Evolutionary conservation across 305 asterid species (phyloP).

Genomic region (Nicotiana rustica): DNA sequence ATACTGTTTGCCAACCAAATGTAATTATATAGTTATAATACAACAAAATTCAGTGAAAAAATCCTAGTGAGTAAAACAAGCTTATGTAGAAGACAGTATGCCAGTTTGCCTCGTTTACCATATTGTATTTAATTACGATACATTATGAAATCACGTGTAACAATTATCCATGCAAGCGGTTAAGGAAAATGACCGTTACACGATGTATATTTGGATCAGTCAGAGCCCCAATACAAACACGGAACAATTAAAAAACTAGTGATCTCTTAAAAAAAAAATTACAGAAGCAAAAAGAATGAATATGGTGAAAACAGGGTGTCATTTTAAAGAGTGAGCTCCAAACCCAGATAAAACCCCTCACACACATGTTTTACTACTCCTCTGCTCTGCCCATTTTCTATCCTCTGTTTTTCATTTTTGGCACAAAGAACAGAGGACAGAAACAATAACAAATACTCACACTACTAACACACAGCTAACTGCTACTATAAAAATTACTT

Average conservation of each 20-base stretch:
- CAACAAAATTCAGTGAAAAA: background rate
- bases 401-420: constrained; percentile 57
- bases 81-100: background rate
- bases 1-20: background rate
- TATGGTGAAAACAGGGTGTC: constrained; percentile 39
- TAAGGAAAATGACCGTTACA: too few relatives aligned
- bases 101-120: background rate
- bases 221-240: too few relatives aligned
- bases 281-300: constrained; percentile 36
- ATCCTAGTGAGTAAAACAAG: background rate
- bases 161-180: too few relatives aligned
- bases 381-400: constrained; percentile 50
- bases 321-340: constrained; percentile 34
- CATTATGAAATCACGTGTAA: too few relatives aligned
- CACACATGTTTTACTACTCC: constrained; percentile 36
- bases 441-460: constrained; percentile 27
- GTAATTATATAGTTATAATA: background rate
- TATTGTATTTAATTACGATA: too few relatives aligned
- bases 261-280: background rate
- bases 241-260: background rate
- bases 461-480: constrained; percentile 35
- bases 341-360: constrained; percentile 26
- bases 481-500: constrained; percentile 24
- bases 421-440: constrained; percentile 53
- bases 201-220: too few relatives aligned